Evolutionary conservation across 495 filamentous ascomycete species (phyloP).

Genomic region (Copromyces sp.): DNA sequence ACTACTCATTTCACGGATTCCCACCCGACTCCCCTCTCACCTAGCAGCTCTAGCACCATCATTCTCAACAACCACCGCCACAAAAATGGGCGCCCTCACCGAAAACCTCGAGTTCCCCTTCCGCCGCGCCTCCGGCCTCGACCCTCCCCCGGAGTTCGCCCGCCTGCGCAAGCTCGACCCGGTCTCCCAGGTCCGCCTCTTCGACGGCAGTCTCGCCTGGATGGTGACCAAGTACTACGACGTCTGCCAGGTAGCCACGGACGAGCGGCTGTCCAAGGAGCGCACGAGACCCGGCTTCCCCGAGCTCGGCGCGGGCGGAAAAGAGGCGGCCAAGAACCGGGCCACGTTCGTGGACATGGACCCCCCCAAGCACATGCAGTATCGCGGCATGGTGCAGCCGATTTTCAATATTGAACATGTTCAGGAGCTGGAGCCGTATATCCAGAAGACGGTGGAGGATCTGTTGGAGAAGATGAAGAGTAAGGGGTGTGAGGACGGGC

Average conservation of each 20-base stretch:
- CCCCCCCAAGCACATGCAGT: conserved; percentile 32
- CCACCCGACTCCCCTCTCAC: not conserved
- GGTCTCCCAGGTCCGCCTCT: conserved; percentile 34
- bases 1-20: not conserved
- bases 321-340: conserved; percentile 29
- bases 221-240: conserved; percentile 37
- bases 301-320: conserved; percentile 30
- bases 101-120: conserved; percentile 30
- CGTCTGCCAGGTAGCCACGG: conserved; percentile 32
- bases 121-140: conserved; percentile 24
- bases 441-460: conserved; percentile 32
- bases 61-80: not conserved
- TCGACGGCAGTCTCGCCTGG: conserved; percentile 34
- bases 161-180: conserved; percentile 28
- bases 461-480: conserved; percentile 27
- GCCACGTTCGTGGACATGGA: conserved; percentile 44
- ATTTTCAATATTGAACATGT: conserved; percentile 29
- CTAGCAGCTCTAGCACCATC: not conserved
- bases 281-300: conserved; percentile 35
- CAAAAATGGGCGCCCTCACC: conserved; percentile 9
- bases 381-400: conserved; percentile 33
- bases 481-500: conserved; percentile 18
- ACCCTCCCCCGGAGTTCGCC: conserved; percentile 34
- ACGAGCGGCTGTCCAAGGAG: conserved; percentile 30
- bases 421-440: conserved; percentile 28